Conservation (phyloP, 2,329 filamentous ascomycete species). For the Trichothecium roseum region DNA sequence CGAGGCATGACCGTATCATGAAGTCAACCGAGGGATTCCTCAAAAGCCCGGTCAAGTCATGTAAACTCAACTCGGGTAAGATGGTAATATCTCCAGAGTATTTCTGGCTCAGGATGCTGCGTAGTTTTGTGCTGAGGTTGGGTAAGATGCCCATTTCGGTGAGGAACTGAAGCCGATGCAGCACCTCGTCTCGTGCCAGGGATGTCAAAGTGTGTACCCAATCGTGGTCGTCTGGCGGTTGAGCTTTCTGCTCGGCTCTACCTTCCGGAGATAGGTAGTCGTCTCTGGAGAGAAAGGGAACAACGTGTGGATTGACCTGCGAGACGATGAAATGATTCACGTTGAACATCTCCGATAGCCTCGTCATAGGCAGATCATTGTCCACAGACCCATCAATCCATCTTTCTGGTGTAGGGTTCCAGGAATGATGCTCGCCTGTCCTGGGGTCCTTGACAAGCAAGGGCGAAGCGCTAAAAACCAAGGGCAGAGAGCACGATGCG, state of each 20-base stretch:
- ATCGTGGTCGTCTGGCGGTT: constrained; percentile 28
- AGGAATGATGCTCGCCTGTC: constrained; percentile 67
- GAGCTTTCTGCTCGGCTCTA: constrained; percentile 15
- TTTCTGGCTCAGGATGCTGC: constrained; percentile 76
- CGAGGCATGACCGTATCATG: constrained; percentile 67
- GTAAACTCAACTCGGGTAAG: constrained; percentile 64
- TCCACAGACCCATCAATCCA: constrained; percentile 96
- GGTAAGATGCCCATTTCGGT: constrained; percentile 74
- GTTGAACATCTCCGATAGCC: constrained; percentile 90
- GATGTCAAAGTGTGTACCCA: constrained; percentile 60
- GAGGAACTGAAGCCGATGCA: constrained; percentile 72
- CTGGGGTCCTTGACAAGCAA: constrained; percentile 76
- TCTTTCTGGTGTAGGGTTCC: constrained; percentile 75
- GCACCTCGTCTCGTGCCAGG: constrained; percentile 66
- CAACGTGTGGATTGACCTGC: constrained; percentile 89
- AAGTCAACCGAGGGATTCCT: constrained; percentile 80
- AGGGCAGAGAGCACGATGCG: constrained; percentile 87
- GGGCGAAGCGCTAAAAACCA: constrained; percentile 71
- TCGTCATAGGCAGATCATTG: constrained; percentile 84
- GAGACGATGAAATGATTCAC: constrained; percentile 98
- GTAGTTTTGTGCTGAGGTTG: constrained; percentile 65
- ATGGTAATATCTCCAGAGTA: constrained; percentile 97
- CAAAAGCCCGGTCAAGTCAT: constrained; percentile 66
- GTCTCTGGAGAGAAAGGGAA: constrained; percentile 73
- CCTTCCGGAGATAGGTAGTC: constrained; percentile 40